Evolutionary conservation across 1,139 yeast genomes (phyloP), one percentile per base, ranked within the genome.

Genomic region (Saccharomyces pastorianus): DNA sequence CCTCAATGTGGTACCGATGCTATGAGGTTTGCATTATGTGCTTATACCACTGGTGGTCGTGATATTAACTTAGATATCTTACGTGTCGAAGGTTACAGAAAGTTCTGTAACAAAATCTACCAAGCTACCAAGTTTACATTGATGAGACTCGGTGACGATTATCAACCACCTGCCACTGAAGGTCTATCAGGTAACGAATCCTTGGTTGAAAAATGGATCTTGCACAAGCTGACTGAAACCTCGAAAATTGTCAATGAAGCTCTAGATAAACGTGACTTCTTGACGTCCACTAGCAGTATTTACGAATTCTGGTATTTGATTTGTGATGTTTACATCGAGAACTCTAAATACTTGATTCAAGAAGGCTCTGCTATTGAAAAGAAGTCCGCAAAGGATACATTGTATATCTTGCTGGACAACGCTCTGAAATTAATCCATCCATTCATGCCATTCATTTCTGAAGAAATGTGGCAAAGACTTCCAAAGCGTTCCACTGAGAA

Each of bases 1-100:
- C 98, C 99, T 56, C 96, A 93, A 76, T 93, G 99, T 81, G 99
- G 99, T 78, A 91, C 98, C 53, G 99, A 93, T 74, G 99, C 99
- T 47, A 78, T 93, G 76, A 85, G 99, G 77, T 93, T 93, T 71
- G 98, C 99, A 27, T 81, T 93, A 63, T 93, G 99, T 82, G 97
- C 98, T 54, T 93, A 93, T 78, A 86, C 96, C 52, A 91, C 99
- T 55, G 99, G 99, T 76, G 98, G 97, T 66, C 85, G 98, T 76
- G 99, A 93, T 70, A 93, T 93, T 73, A 93, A 93, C 76, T 81
- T 93, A 71, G 98, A 93, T 71, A 90, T 93, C 66, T 78, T 90
- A 72, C 88, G 99, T 77, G 96, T 93, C 63, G 99, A 95, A 72
- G 99, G 99, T 68, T 93, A 93, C 84, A 83, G 99, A 76, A 93